These are phyloP conservation scores for Nematodospora anomalae DNA, from an alignment of 1,139 yeast species.

Conservation along the genomic window DNA sequence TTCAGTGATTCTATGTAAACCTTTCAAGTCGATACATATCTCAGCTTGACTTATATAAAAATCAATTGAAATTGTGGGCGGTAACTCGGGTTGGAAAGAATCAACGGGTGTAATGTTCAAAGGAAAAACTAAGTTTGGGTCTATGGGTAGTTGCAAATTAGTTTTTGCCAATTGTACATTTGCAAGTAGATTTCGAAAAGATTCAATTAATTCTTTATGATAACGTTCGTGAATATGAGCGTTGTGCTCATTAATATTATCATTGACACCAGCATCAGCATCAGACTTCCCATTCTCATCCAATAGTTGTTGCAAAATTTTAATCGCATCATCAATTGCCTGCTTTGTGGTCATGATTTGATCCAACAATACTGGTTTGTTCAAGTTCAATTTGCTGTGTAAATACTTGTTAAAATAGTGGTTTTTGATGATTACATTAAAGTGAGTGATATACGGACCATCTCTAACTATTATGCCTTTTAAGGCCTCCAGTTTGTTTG, in stretches of 20 bases:
- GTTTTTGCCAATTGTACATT: conserved; percentile 37
- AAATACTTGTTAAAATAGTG: conserved; percentile 33
- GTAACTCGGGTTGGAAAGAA: conserved; percentile 36
- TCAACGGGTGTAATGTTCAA: conserved; percentile 26
- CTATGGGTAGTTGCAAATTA: conserved; percentile 42
- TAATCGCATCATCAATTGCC: conserved; percentile 34
- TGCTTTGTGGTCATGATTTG: conserved; percentile 36
- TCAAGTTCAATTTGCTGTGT: conserved; percentile 25
- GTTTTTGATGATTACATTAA: conserved; percentile 30
- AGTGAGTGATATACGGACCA: conserved; percentile 38
- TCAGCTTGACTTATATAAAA: conserved; percentile 47
- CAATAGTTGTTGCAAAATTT: conserved; percentile 23
- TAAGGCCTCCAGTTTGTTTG: conserved; percentile 38
- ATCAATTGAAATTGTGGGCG: conserved; percentile 36
- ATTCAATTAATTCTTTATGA: conserved; percentile 23
- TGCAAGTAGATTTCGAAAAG: conserved; percentile 27
- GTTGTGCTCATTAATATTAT: no score
- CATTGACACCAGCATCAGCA: conserved; percentile 2
- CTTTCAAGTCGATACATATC: conserved; percentile 44
- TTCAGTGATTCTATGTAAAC: conserved; percentile 37
- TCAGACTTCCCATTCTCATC: conserved; percentile 10
- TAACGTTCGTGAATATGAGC: conserved; percentile 6
- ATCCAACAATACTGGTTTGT: conserved; percentile 31
- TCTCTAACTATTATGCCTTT: conserved; percentile 46
- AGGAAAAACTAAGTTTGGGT: conserved; percentile 45